A percentile compares a stretch with the other conserved stretches of the same genome.
Conservation (phyloP, 2,329 filamentous ascomycete genomes). For the Plectosphaerella plurivora region DNA sequence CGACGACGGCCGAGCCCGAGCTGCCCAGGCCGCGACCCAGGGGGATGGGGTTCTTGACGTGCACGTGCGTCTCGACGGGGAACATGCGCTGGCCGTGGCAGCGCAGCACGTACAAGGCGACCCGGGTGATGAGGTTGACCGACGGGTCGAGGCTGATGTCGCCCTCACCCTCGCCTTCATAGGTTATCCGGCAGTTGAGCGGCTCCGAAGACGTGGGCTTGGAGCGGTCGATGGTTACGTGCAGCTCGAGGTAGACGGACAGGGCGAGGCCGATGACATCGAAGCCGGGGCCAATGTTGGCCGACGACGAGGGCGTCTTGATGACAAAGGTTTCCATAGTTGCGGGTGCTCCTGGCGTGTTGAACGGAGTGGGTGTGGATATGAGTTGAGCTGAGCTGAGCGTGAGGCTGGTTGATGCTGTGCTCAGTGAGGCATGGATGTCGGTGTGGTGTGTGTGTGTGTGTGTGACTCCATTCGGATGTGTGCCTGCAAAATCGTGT, state of each 20-base stretch:
- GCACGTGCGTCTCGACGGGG: slow-evolving; percentile 80
- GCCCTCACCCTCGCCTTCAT: slow-evolving; percentile 76
- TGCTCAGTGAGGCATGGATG: not conserved
- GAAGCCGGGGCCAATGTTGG: slow-evolving; percentile 96
- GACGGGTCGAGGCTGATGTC: slow-evolving; percentile 81
- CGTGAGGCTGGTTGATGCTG: no score
- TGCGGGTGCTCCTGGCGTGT: not conserved
- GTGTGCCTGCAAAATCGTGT: not conserved
- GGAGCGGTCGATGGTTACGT: slow-evolving; percentile 68
- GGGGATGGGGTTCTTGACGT: slow-evolving; percentile 94
- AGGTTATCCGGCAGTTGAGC: slow-evolving; percentile 85
- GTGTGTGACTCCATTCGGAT: slow-evolving; percentile 1
- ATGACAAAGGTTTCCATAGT: slow-evolving; percentile 62
- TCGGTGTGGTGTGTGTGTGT: slow-evolving; percentile 1
- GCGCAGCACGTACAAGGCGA: slow-evolving; percentile 88
- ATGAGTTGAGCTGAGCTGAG: no score
- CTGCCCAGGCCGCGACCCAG: slow-evolving; percentile 90
- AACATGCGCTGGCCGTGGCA: slow-evolving; percentile 86
- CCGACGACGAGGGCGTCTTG: slow-evolving; percentile 87
- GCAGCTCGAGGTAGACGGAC: slow-evolving; percentile 87
- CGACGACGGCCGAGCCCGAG: slow-evolving; percentile 91
- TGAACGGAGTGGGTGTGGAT: slow-evolving; percentile 5
- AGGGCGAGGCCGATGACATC: slow-evolving; percentile 95
- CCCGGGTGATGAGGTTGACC: slow-evolving; percentile 87
- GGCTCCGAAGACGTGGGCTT: slow-evolving; percentile 51